These are phyloP conservation scores for Lignosus rhinocerotis DNA, from an alignment of 1,284 basidiomycete species.

Conservation along the genomic window DNA sequence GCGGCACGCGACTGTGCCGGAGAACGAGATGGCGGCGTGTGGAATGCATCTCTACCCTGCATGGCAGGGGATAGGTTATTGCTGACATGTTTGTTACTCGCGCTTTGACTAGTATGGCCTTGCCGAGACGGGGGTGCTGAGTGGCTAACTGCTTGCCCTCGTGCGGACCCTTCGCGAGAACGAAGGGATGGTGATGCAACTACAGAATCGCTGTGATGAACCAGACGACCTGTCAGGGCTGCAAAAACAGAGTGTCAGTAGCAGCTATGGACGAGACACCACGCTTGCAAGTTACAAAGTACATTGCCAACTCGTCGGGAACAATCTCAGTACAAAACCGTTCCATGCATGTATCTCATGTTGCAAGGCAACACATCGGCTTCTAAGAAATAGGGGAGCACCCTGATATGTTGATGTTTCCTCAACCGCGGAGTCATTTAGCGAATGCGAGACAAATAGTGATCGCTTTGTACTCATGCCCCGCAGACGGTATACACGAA, in stretches of 20 bases:
- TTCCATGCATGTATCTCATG: too few species aligned
- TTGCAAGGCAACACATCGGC: too few species aligned
- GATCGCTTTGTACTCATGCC: too few species aligned
- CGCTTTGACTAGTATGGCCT: constrained; percentile 10
- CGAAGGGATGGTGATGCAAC: constrained; percentile 26
- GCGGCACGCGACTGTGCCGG: constrained; percentile 42
- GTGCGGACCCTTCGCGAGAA: constrained; percentile 25
- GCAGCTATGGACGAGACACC: neutral
- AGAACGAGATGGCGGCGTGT: constrained; percentile 30
- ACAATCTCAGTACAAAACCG: too few species aligned
- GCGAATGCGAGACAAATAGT: too few species aligned
- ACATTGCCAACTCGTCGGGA: neutral
- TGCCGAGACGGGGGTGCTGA: constrained; percentile 20
- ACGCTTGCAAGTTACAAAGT: neutral
- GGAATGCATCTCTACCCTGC: constrained; percentile 23
- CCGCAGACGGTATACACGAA: too few species aligned
- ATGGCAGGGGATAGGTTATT: constrained; percentile 16
- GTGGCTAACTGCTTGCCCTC: constrained; percentile 8
- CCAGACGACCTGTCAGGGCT: constrained; percentile 21
- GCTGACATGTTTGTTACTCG: constrained; percentile 6
- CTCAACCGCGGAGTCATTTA: too few species aligned
- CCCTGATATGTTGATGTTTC: too few species aligned
- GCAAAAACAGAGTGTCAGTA: neutral
- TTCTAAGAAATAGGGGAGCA: too few species aligned
- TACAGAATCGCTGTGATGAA: constrained; percentile 24